Evolutionary conservation across 2,329 filamentous ascomycete genomes (phyloP).

Genomic region (Amphichorda felina): DNA sequence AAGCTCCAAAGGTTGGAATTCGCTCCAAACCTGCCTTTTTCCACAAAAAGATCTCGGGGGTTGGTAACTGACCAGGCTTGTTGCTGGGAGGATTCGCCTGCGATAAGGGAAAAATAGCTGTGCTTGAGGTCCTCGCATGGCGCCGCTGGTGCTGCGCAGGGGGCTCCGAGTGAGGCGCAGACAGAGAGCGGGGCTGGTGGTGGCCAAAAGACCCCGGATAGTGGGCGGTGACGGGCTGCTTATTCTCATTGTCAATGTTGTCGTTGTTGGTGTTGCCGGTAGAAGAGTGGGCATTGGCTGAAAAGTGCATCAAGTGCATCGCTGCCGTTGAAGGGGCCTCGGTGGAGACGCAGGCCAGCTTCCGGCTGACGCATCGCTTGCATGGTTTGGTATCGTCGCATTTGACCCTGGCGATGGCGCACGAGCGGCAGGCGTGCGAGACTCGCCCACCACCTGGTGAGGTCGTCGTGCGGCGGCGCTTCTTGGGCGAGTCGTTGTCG

Average conservation of each 20-base stretch:
- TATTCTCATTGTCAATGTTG: conserved; percentile 3
- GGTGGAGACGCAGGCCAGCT: conserved; percentile 28
- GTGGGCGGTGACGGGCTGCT: conserved; percentile 3
- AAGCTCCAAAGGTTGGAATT: background rate
- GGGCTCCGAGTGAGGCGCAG: conserved; percentile 12
- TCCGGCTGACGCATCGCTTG: conserved; percentile 34
- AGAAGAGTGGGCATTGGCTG: conserved; percentile 19
- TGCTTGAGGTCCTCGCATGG: background rate
- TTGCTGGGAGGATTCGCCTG: conserved; percentile 3
- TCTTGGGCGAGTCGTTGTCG: conserved; percentile 34
- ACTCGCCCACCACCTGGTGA: conserved; percentile 35
- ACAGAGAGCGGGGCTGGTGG: conserved; percentile 4
- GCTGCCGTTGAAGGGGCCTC: conserved; percentile 26
- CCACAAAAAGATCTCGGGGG: conserved; percentile 19
- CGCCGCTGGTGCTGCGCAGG: conserved; percentile 9
- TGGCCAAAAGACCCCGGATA: conserved; percentile 3
- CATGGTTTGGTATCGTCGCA: conserved; percentile 44
- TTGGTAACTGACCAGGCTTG: conserved; percentile 21
- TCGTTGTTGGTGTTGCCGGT: background rate
- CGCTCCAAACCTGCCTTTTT: conserved; percentile 12
- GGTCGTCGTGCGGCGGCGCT: conserved; percentile 30
- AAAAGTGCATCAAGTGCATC: conserved; percentile 30
- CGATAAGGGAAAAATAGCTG: background rate
- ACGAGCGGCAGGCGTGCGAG: conserved; percentile 38
- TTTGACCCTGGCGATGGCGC: conserved; percentile 39